These are phyloP conservation scores for Lactifluus piperatus DNA, from an alignment of 768 basidiomycete genomes.

Conservation along the genomic window DNA sequence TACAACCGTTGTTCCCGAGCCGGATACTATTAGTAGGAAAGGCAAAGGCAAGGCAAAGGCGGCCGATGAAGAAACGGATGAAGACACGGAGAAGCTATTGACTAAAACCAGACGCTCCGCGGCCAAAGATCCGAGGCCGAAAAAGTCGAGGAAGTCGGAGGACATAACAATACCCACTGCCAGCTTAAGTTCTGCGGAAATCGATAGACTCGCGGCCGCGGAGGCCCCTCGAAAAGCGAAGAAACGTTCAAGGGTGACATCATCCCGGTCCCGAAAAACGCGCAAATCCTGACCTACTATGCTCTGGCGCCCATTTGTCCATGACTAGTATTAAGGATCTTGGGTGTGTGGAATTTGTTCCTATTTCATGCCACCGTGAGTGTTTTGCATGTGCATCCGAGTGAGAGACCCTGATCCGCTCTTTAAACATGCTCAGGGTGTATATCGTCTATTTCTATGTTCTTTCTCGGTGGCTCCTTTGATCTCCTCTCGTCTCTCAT, in stretches of 20 bases:
- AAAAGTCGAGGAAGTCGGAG: constrained; percentile 2
- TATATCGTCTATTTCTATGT: background rate
- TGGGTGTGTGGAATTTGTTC: background rate
- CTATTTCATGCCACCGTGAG: constrained; percentile 9
- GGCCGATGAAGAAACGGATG: constrained; percentile 10
- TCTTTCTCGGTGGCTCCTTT: background rate
- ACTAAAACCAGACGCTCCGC: background rate
- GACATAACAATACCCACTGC: background rate
- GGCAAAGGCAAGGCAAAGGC: constrained; percentile 18
- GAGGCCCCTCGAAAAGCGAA: constrained; percentile 8
- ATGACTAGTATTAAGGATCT: background rate
- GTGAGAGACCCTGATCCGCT: background rate
- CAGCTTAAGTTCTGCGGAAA: background rate
- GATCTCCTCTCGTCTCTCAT: background rate
- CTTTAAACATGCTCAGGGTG: background rate
- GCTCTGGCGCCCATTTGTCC: background rate
- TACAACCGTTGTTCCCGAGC: constrained; percentile 5
- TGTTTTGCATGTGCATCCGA: background rate
- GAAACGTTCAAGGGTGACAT: constrained; percentile 12
- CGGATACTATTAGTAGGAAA: background rate
- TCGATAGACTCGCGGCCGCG: background rate
- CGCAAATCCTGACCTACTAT: constrained; percentile 7
- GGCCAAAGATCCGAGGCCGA: background rate
- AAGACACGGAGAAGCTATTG: background rate
- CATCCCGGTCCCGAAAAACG: constrained; percentile 14